Evolutionary conservation across 2,329 filamentous ascomycete species (phyloP).

Genomic region (Didymella arachidicola): DNA sequence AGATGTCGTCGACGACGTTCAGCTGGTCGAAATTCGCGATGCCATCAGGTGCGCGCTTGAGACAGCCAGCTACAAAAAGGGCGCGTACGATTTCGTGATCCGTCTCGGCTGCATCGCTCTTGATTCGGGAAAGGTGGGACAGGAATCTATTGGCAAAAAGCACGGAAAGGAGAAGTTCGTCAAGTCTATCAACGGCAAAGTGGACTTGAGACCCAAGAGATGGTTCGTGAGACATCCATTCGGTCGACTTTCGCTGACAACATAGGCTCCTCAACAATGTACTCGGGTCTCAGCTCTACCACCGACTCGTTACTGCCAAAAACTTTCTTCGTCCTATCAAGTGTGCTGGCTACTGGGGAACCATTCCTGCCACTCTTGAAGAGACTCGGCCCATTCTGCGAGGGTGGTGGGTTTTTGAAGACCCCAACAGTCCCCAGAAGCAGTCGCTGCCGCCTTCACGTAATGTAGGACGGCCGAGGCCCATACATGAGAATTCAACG

Average conservation of each 20-base stretch:
- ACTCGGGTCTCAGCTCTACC: constrained; percentile 33
- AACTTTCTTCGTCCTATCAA: constrained; percentile 38
- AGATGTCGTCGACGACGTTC: constrained; percentile 18
- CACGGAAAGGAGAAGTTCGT: constrained; percentile 25
- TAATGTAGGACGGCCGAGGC: constrained; percentile 21
- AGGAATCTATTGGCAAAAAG: constrained; percentile 24
- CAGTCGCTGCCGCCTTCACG: constrained; percentile 14
- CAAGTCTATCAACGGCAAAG: constrained; percentile 22
- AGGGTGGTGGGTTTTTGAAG: constrained; percentile 41
- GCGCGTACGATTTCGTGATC: constrained; percentile 39
- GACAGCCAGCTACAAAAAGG: constrained; percentile 31
- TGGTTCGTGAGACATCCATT: constrained; percentile 26
- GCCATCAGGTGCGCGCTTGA: constrained; percentile 33
- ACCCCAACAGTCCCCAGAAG: constrained; percentile 29
- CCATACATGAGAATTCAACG: constrained; percentile 4
- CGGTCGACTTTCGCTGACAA: not conserved
- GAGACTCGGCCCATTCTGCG: constrained; percentile 36
- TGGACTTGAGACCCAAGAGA: constrained; percentile 30
- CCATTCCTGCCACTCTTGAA: constrained; percentile 25
- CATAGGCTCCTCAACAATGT: constrained; percentile 31
- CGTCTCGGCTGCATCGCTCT: constrained; percentile 40
- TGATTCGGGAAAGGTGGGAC: constrained; percentile 22
- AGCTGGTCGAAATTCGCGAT: constrained; percentile 29
- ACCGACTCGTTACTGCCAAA: constrained; percentile 26
- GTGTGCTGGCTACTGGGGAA: constrained; percentile 29